Base-by-base conservation (phyloP, 306 rosid species). In the Ochetophila trinervis region DNA sequence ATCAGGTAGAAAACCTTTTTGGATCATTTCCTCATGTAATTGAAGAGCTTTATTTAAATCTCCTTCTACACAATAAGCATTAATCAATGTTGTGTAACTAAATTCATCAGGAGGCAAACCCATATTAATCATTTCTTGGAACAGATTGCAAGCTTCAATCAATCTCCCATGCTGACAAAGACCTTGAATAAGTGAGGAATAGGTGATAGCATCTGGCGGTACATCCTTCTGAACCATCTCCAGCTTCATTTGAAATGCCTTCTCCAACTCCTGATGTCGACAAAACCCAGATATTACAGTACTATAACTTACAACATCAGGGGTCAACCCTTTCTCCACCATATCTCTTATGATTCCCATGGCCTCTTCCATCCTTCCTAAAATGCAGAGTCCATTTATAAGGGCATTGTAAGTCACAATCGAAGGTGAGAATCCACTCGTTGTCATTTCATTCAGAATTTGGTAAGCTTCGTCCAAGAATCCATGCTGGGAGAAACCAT, bases 221-320 rank as follows among this genome's bases (percentile, higher is more conserved):
- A 92, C 66, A 47, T 92, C 92, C 67, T 82, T 84, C 69, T 77
- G 77, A 53, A 82, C 72, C 98, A 92, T 87, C 83, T 84, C 89
- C 55, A 27, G 68, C 79, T 92, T 92, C 77, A 84, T 72, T 60
- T 72, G 73, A 67, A 92, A 87, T 0, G 95, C 95, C 48, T 75
- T 92, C 24, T 72, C 96, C 40, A 92, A 27, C 42, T 89, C 92
- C n/a, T 75, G 83, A 75, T 68, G 74, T 49, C 80, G 65, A 63
- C 95, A 92, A 70, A 83, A 87, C 67, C 96, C 87, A 20, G 95
- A 84, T 74, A 92, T 83, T 30, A 89, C 68, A 23, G 98, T 87
- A 75, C 96, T 87, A 74, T 92, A 87, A 76, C 87, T 92, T 18
- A 92, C 87, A 18, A 87, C 85, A 79, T 92, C 92, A 9, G 89